Evolutionary conservation across 2,329 filamentous ascomycete genomes (phyloP).

Genomic region (Arthroderma sp.): DNA sequence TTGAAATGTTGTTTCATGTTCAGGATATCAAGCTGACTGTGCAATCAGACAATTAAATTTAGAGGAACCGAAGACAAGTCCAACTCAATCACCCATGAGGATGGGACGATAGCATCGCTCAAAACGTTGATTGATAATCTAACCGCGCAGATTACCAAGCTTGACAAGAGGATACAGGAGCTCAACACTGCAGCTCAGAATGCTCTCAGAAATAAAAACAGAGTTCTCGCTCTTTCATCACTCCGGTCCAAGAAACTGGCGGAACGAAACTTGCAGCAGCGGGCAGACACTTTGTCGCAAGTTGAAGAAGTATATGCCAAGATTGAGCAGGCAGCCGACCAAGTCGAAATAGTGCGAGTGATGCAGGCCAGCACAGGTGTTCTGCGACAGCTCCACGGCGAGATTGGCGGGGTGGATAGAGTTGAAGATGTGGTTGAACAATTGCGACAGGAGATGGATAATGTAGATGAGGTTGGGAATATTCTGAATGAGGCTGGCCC

Average conservation of each 20-base stretch:
- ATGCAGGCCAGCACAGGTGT: constrained; percentile 68
- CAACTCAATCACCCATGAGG: constrained; percentile 56
- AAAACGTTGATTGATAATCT: constrained; percentile 59
- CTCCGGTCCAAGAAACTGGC: constrained; percentile 72
- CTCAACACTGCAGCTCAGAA: constrained; percentile 48
- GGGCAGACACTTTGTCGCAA: constrained; percentile 61
- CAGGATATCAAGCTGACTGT: constrained; percentile 11
- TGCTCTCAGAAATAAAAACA: constrained; percentile 60
- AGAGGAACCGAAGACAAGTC: constrained; percentile 38
- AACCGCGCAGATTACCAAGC: constrained; percentile 49
- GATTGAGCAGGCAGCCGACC: constrained; percentile 73
- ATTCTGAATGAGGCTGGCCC: constrained; percentile 54
- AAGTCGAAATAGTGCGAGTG: constrained; percentile 67
- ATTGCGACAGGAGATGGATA: constrained; percentile 65
- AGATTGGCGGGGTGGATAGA: constrained; percentile 61
- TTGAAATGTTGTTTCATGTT: constrained; percentile 1
- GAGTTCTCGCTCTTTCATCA: constrained; percentile 59
- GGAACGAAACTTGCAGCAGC: constrained; percentile 57
- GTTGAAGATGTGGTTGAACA: constrained; percentile 65
- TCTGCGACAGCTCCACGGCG: constrained; percentile 57
- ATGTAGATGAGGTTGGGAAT: constrained; percentile 67
- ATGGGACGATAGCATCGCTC: constrained; percentile 68
- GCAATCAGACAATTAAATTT: constrained; percentile 57
- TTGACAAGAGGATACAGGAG: constrained; percentile 42
- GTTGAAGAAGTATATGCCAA: constrained; percentile 72